Evolutionary conservation across 768 basidiomycete genomes (phyloP).

Genomic region (Peribolospora baueri): DNA sequence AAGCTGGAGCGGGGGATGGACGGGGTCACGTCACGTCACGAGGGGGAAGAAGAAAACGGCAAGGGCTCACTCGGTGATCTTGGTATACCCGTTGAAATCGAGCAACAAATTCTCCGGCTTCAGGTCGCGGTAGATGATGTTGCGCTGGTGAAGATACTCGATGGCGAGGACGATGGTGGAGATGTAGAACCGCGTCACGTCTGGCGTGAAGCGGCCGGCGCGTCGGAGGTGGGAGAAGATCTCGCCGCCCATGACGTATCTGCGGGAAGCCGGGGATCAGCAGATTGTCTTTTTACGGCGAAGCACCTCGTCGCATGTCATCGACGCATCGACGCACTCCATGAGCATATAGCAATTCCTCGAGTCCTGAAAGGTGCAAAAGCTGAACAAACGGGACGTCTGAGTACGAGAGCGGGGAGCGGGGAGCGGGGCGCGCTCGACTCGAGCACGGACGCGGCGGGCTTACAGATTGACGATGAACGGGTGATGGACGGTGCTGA

Average conservation of each 20-base stretch:
- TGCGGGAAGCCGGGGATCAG: too few relatives aligned
- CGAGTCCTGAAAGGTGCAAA: slow-evolving; percentile 65
- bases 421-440: neutral
- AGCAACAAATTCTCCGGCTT: slow-evolving; percentile 97
- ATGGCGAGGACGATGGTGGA: slow-evolving; percentile 87
- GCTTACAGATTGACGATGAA: slow-evolving; percentile 91
- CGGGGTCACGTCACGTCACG: neutral
- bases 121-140: slow-evolving; percentile 94
- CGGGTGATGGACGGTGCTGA: slow-evolving; percentile 72
- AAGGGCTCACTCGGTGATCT: slow-evolving; percentile 80
- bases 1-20: neutral
- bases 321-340: slow-evolving; percentile 20
- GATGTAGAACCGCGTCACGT: slow-evolving; percentile 93
- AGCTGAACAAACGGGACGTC: neutral
- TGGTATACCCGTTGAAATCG: slow-evolving; percentile 70
- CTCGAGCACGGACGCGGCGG: neutral
- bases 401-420: neutral
- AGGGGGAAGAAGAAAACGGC: neutral
- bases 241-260: slow-evolving; percentile 88
- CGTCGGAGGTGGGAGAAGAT: slow-evolving; percentile 89
- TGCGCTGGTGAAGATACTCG: slow-evolving; percentile 79
- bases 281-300: too few relatives aligned
- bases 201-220: slow-evolving; percentile 79
- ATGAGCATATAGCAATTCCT: slow-evolving; percentile 95
- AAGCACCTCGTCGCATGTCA: too few relatives aligned